Evolutionary conservation across 768 basidiomycete genomes (phyloP), one percentile per base, ranked within the genome.

Genomic region (Naganishia vishniacii): DNA sequence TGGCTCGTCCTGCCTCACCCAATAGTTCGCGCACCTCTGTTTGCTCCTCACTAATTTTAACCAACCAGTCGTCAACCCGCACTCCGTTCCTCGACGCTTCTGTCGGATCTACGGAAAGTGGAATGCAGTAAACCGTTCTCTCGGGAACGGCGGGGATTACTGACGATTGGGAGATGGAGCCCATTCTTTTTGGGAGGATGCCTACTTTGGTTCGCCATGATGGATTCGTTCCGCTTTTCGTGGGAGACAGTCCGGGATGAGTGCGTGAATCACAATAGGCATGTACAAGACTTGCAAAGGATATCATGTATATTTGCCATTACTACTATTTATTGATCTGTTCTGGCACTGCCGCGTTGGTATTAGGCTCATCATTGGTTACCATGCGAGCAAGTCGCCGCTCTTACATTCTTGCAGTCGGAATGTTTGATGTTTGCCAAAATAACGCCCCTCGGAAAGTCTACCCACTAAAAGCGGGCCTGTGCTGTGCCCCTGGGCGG

Each of bases 171-270:
- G 37, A 56, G 53, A 56, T 20, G 20, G 37, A 56, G 53, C 53
- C 37, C 49, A n/a, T n/a, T 51, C 28, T 29, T 25, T 23, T 20
- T 37, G 53, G 23, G 53, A 25, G 53, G 53, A 56, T 56, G 53
- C 37, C 53, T 56, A 56, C 53, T 56, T 56, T 56, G 53, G 53
- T 56, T 56, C 53, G 53, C 53, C 53, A 56, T 56, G 53, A 56
- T 56, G 53, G 53, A 37, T 37, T 23, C n/a, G 11, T 20, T 29
- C 40, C 32, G 53, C 53, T 56, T 51, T 40, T 25, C 37, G 53
- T 34, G 34, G 34, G 53, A 37, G 12, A 40, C 18, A 13, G 53
- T 40, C 34, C 53, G 37, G 34, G 53, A 37, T 56, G 53, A 56
- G 53, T 56, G 53, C 12, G 53, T 37, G 53, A 56, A 56, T 56